Conservation (phyloP, 441 rosid genomes). For the Iberis amara region DNA sequence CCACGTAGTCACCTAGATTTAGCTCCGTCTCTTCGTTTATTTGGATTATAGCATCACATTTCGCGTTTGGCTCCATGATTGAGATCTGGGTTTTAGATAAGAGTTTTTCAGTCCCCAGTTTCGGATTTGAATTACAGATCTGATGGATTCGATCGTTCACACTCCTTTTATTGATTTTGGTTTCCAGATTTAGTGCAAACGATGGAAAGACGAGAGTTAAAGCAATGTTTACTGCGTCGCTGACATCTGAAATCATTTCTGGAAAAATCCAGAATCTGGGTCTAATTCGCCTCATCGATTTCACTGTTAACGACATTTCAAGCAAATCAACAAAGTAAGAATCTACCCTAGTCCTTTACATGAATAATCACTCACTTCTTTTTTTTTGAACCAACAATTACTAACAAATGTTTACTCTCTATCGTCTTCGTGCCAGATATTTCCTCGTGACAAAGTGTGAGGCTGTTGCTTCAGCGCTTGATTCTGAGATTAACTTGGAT, state of each 20-base stretch:
- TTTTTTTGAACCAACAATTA: not conserved
- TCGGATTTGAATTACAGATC: not conserved
- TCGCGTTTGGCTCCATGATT: not conserved
- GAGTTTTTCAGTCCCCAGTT: too few species aligned
- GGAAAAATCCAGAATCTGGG: slow-evolving; percentile 66
- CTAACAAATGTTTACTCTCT: not conserved
- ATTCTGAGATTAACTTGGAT: slow-evolving; percentile 38
- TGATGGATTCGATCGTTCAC: not conserved
- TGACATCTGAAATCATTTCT: slow-evolving; percentile 46
- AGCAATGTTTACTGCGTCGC: slow-evolving; percentile 51
- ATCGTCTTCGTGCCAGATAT: slow-evolving; percentile 37
- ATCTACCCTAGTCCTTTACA: not conserved
- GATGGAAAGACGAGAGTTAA: slow-evolving; percentile 63
- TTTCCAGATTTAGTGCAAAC: slow-evolving; percentile 55
- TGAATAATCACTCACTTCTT: too few species aligned
- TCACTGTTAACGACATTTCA: slow-evolving; percentile 69
- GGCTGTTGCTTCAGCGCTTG: slow-evolving; percentile 62
- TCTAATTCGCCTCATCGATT: slow-evolving; percentile 57
- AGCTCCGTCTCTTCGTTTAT: too few species aligned
- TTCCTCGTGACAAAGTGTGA: slow-evolving; percentile 67
- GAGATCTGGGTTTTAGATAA: not conserved
- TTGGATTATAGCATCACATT: too few species aligned
- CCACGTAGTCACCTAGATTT: not conserved
- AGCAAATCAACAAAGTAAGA: slow-evolving; percentile 58
- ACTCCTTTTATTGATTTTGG: not conserved